Evolutionary conservation across 208 protist genomes (phyloP), one percentile per base, ranked within the genome.

Genomic region (Wallacemonas sp.): DNA sequence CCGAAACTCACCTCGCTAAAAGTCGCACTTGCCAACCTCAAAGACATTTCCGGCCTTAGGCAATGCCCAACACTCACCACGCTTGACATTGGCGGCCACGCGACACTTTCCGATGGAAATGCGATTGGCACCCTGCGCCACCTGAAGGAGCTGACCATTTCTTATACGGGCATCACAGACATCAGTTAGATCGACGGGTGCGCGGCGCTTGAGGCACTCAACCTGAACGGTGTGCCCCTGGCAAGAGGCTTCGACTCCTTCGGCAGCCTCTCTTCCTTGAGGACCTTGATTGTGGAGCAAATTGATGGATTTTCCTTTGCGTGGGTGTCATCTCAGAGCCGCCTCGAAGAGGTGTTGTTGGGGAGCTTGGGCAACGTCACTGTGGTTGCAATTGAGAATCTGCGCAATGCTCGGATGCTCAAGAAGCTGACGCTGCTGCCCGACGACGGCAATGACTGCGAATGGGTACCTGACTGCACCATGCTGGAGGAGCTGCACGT

Each of bases 401-500:
- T 64, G 39, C 23, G 52, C 3, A 20, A 64, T 38, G 36, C 57
- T 31, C 32, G 52, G 8, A 33, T 59, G 52, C 52, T 59, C 31
- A 33, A 41, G 20, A 42, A 14, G 31, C 52, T 59, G 7, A n/a
- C 16, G 16, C 31, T 59, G 18, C 7, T 14, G 11, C n/a, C 39
- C 16, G 8, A 33, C 3, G 39, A 2, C 52, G 8, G n/a, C 14
- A 23, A 18, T 11, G 16, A 42, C 18, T 41, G 14, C 32, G 20
- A 20, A 22, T 59, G 52, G 52, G 31, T 59, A 5, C 12, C 7
- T 2, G 26, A 46, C 14, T 64, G 57, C 25, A 22, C 29, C 12
- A 64, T 64, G 41, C 57, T 64, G 20, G 57, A 41, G 32, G n/a
- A 42, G n/a, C 26, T 59, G n/a, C 4, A 18, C 4, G 4, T 59